Conservation (phyloP, 805 yeast genomes). For the Saccharomycopsis sp. region DNA sequence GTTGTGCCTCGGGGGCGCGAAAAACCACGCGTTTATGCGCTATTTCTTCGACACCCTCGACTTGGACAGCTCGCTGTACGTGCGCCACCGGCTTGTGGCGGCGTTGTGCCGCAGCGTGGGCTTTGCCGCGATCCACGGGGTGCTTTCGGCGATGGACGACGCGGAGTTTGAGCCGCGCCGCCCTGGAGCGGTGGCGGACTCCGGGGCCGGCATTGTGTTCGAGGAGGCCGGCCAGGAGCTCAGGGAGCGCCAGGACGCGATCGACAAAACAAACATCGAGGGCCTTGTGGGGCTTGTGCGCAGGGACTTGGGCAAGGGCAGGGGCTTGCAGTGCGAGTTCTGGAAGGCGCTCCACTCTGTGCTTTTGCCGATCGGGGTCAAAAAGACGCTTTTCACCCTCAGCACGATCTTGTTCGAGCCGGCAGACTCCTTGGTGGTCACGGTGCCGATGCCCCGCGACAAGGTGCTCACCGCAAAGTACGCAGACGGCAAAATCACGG, state of each 20-base stretch:
- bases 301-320: conserved; percentile 47
- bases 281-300: conserved; percentile 64
- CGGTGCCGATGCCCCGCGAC: conserved; percentile 59
- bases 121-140: conserved; percentile 58
- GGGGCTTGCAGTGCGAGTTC: conserved; percentile 49
- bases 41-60: conserved; percentile 55
- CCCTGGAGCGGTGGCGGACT: conserved; percentile 17
- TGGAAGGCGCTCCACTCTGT: conserved; percentile 70
- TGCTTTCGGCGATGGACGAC: conserved; percentile 52
- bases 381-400: conserved; percentile 56
- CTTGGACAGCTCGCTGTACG: conserved; percentile 46
- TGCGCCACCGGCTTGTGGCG: conserved; percentile 44
- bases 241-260: conserved; percentile 51
- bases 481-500: conserved; percentile 43
- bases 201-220: not conserved
- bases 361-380: conserved; percentile 49
- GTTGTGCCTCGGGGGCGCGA: conserved; percentile 69
- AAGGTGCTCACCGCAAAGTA: conserved; percentile 57
- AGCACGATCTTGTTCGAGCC: conserved; percentile 62
- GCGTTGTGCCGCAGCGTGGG: conserved; percentile 50
- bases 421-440: conserved; percentile 52
- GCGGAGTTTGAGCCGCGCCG: conserved; percentile 45
- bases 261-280: conserved; percentile 54
- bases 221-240: conserved; percentile 26
- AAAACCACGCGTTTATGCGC: conserved; percentile 50